Evolutionary conservation across 768 basidiomycete genomes (phyloP), one percentile per base, ranked within the genome.

Genomic region (Trametes maxima): DNA sequence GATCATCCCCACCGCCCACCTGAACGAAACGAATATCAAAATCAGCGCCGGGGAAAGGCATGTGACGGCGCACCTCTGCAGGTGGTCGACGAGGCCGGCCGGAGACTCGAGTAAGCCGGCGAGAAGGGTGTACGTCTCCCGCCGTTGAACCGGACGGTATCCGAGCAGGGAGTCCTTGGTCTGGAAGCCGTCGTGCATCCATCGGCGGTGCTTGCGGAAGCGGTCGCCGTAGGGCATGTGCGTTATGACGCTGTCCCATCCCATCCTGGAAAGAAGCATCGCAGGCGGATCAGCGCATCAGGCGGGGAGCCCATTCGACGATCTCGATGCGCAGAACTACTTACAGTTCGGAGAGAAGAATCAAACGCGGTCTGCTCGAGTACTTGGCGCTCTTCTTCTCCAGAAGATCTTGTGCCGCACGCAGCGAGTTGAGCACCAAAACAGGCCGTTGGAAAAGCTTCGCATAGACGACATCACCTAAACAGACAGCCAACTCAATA

Each of bases 391-490:
- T 68, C 11, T 71, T 68, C 54, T 72, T 72, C 51, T 75, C 74
- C 54, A 77, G 59, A 17, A 77, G 69, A 40, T 77, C 76, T 16
- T 59, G 64, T 24, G 75, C 75, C n/a, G 69, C 71, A 37, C 64
- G 49, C n/a, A 68, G 44, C 3, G 76, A 72, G 60, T 73, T 76
- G 36, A 77, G 50, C 10, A 77, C 64, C 14, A 77, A 37, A 42
- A 73, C 62, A 5, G 73, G 64, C 21, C 67, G 66, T 16, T 64
- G 61, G 51, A 77, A 70, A 28, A 77, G 44, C 10, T 54, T 65
- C 33, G 71, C 65, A 60, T 69, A 73, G 24, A 76, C 67, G 25
- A 77, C 57, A 22, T 74, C 73, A 39, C 76, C 76, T 76, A 37
- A 49, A 37, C 48, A n/a, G 52, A 58, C 43, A 42, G 56, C n/a